Conservation (phyloP, 2,329 filamentous ascomycete species). For the Colletotrichum chlorophyti region DNA sequence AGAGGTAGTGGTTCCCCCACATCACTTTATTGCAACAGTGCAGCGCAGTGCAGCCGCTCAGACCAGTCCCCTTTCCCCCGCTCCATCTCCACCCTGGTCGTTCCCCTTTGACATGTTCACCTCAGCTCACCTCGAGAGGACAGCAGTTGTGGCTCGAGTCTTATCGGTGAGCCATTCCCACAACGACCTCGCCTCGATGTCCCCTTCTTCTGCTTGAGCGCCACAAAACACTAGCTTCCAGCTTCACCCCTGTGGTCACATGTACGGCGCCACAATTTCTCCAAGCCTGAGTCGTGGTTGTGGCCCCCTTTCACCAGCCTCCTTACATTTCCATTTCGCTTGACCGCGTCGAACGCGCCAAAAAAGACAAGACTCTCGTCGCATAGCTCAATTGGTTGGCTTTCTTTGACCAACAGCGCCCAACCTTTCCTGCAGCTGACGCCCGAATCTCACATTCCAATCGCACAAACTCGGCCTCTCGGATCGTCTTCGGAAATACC, state of each 20-base stretch:
- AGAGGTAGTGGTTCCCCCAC: slow-evolving; percentile 17
- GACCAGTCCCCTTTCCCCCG: not conserved
- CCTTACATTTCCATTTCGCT: slow-evolving; percentile 11
- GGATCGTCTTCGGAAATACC: slow-evolving; percentile 24
- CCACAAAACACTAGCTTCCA: not conserved
- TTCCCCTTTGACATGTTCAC: no score
- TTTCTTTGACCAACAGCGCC: slow-evolving; percentile 21
- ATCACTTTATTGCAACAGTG: not conserved
- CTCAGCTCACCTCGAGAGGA: no score
- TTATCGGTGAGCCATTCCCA: no score
- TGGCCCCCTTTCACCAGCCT: slow-evolving; percentile 16
- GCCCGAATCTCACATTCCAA: slow-evolving; percentile 12
- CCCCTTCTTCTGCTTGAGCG: not conserved
- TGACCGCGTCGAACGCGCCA: slow-evolving; percentile 28
- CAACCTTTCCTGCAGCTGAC: slow-evolving; percentile 13
- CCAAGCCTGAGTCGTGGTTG: slow-evolving; percentile 11
- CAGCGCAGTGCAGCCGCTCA: slow-evolving; percentile 14
- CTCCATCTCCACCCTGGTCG: no score
- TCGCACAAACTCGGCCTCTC: slow-evolving; percentile 4
- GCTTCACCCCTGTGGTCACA: slow-evolving; percentile 25
- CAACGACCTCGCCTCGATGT: not conserved
- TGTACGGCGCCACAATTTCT: slow-evolving; percentile 27
- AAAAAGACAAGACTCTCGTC: slow-evolving; percentile 18
- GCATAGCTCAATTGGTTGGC: slow-evolving; percentile 25
- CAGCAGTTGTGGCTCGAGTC: no score